Evolutionary conservation across 805 yeast genomes (phyloP).

Genomic region (Kuraishia borneana): DNA sequence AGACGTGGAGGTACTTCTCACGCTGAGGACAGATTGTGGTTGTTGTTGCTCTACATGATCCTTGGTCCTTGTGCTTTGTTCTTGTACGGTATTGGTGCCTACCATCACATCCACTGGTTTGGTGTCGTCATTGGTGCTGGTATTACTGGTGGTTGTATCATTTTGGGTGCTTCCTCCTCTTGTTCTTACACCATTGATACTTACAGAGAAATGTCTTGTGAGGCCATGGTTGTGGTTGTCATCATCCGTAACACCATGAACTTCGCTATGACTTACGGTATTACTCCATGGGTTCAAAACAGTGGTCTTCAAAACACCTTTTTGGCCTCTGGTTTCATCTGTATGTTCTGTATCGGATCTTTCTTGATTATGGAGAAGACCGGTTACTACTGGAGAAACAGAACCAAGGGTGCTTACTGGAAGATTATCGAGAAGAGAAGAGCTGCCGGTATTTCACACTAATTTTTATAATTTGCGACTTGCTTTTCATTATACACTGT

Average conservation of each 20-base stretch:
- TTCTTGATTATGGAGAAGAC: constrained; percentile 27
- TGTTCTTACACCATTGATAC: constrained; percentile 45
- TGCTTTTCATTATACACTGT: constrained; percentile 46
- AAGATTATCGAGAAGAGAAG: constrained; percentile 4
- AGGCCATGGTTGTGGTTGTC: constrained; percentile 46
- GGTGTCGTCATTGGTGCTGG: constrained; percentile 46
- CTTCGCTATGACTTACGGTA: constrained; percentile 49
- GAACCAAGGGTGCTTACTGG: constrained; percentile 22
- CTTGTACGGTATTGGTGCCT: constrained; percentile 57
- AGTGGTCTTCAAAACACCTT: constrained; percentile 47
- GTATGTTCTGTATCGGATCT: constrained; percentile 33
- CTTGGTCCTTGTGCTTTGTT: constrained; percentile 44
- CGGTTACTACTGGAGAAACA: constrained; percentile 25
- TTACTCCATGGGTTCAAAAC: constrained; percentile 44
- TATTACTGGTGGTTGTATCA: constrained; percentile 40
- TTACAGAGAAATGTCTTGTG: constrained; percentile 41
- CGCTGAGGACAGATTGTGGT: constrained; percentile 51
- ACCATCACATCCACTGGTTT: constrained; percentile 42
- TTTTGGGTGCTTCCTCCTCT: constrained; percentile 40
- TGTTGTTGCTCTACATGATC: constrained; percentile 31
- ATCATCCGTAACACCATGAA: constrained; percentile 47
- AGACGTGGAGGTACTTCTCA: constrained; percentile 38
- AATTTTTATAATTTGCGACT: constrained; percentile 29
- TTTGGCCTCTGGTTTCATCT: constrained; percentile 41
- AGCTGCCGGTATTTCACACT: constrained; percentile 1